phyloP scores from a whole-genome alignment of 148 eudicot genomes.

The Dysphania ambrosioides region DNA sequence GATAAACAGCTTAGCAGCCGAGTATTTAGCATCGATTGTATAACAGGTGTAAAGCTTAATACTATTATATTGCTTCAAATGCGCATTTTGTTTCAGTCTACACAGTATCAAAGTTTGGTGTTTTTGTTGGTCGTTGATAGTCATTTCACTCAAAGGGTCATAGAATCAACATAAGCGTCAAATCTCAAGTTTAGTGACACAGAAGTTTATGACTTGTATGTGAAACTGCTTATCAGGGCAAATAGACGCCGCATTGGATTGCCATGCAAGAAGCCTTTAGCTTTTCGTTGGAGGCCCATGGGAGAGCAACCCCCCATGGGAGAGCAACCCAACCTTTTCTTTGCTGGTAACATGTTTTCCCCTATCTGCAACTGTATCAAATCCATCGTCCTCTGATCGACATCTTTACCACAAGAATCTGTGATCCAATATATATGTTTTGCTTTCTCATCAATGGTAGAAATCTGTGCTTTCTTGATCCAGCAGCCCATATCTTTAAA shows the following conservation, averaged over 20 bases:
- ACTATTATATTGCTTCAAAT: neutral
- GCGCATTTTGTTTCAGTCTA: neutral
- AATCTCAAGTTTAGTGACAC: no score
- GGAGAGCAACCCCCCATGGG: neutral
- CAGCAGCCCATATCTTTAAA: conserved; percentile 58
- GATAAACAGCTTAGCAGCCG: conserved; percentile 1
- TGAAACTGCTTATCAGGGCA: neutral
- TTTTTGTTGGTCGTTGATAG: no score
- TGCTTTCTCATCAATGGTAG: conserved; percentile 25
- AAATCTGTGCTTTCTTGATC: conserved; percentile 49
- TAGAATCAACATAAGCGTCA: no score
- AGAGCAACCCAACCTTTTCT: neutral
- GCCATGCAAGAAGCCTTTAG: neutral
- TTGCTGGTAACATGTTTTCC: neutral
- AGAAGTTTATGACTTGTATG: neutral
- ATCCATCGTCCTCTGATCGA: conserved; percentile 43
- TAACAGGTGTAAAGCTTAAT: neutral
- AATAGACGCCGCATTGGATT: neutral
- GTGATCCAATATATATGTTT: conserved; percentile 15
- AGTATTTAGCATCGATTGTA: conserved; percentile 3
- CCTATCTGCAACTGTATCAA: neutral
- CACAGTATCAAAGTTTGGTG: neutral
- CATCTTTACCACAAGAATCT: conserved; percentile 44
- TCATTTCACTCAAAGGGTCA: no score
- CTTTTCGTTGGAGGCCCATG: neutral